A percentile compares a stretch with the other conserved stretches of the same genome.
phyloP scores from a whole-genome alignment of 2,329 filamentous ascomycete genomes.

The Tolypocladium inflatum region DNA sequence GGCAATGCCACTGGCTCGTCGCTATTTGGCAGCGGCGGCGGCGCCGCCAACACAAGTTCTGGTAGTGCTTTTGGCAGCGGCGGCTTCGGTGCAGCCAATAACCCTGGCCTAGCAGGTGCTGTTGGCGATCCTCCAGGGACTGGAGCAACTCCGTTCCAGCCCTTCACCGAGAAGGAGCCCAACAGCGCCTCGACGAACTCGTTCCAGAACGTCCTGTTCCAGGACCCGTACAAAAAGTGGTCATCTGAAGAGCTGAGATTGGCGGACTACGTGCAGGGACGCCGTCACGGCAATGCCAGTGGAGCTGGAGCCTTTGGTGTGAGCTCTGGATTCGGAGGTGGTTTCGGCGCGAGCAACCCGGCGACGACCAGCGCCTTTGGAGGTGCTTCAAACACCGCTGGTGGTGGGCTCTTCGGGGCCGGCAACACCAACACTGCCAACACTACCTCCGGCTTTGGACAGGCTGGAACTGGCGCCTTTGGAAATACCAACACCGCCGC shows the following conservation, averaged over 20 bases:
- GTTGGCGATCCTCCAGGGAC: slow-evolving; percentile 59
- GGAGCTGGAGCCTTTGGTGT: slow-evolving; percentile 80
- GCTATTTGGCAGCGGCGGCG: slow-evolving; percentile 35
- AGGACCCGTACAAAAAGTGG: slow-evolving; percentile 76
- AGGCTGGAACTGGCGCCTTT: slow-evolving; percentile 26
- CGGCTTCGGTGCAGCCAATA: slow-evolving; percentile 33
- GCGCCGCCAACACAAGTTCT: slow-evolving; percentile 17
- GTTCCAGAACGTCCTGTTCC: slow-evolving; percentile 73
- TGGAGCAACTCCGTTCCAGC: slow-evolving; percentile 56
- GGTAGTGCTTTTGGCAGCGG: slow-evolving; percentile 22
- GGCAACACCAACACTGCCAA: slow-evolving; percentile 19
- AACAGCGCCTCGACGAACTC: slow-evolving; percentile 47
- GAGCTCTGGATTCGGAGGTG: slow-evolving; percentile 40
- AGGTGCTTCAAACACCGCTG: slow-evolving; percentile 13
- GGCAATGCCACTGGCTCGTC: slow-evolving; percentile 26
- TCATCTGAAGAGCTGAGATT: slow-evolving; percentile 78
- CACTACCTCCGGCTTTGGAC: slow-evolving; percentile 10
- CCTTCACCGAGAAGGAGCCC: slow-evolving; percentile 65
- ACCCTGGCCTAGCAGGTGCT: slow-evolving; percentile 40
- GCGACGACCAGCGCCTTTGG: slow-evolving; percentile 35
- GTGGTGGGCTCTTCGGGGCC: slow-evolving; percentile 26
- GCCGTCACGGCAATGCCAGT: slow-evolving; percentile 72
- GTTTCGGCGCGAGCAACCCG: slow-evolving; percentile 32
- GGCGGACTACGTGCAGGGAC: slow-evolving; percentile 81
- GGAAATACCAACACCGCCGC: slow-evolving; percentile 21